Base-by-base conservation (phyloP, 192 early-diverging fungal species). In the Umbelopsis sp. region DNA sequence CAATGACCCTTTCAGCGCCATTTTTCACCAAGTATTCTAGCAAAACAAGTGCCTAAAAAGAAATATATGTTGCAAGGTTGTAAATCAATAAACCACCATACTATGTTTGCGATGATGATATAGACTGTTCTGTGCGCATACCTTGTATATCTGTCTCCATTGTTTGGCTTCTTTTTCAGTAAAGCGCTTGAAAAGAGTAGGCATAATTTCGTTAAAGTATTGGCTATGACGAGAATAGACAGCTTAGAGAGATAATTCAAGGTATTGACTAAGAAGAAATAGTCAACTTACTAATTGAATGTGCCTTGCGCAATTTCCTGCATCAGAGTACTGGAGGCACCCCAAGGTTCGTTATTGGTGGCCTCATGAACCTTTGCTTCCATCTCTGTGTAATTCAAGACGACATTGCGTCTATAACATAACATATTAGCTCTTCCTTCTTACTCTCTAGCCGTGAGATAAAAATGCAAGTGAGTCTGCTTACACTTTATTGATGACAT, bases 81-180 rank as follows among this genome's bases (percentile, higher is more conserved):
- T 7, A 52, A 54, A n/a, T 4, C 73, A 47, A 25, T 62, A 38
- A 4, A 21, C 59, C 54, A 8, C n/a, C 38, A 41, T 77, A 56
- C 2, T 45, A 26, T 52, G 32, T n/a, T 16, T 25, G 50, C 22
- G 16, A 12, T 20, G 2, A 45, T 62, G 17, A 4, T 12, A 21
- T 16, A 43, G 43, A 24, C 36, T 11, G 70, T 10, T 8, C 12
- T 31, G 31, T 10, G 12, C 20, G 50, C 59, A 21, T 70, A 91
- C 91, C 86, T 99, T 99, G 86, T 99, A 99, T n/a, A 93, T 91
- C 74, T 95, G 93, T 69, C 96, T 83, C 97, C 97, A 99, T 74
- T 92, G 90, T 21, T 86, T 77, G 0, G 92, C 87, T 66, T 92
- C 87, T 49, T 91, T 91, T 73, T 99, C 96, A 52, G 91, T 87